Evolutionary conservation across 805 yeast genomes (phyloP), one percentile per base, ranked within the genome.

Genomic region (Isabelozyma pseudorhagii): DNA sequence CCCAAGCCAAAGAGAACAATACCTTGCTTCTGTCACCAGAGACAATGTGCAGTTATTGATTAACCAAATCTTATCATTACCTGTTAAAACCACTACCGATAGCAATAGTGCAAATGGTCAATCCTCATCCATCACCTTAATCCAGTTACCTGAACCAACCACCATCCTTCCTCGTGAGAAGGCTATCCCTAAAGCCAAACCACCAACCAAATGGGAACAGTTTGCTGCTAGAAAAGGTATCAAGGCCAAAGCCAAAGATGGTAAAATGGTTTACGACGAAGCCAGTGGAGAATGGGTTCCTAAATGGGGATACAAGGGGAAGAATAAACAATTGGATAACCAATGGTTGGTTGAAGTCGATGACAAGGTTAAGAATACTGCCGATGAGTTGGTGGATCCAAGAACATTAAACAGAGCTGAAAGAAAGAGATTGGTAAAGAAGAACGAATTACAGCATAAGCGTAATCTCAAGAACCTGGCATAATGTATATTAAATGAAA

Each of bases 341-440:
- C 97, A 94, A 70, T 94, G 99, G 99, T 78, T 90, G 63, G 97
- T 93, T 50, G 99, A 94, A 72, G 88, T 93, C 52, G 89, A 89
- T 51, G 96, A 88, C 47, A 79, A 84, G 58, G 84, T 78, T 28
- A 78, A 80, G 62, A 67, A 68, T 48, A 71, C 77, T 31, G 64
- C 63, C 14, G 67, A 74, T 42, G 96, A 87, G 59, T 74, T 89
- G 58, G 74, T 89, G 42, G 97, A 92, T 67, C 98, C 98, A 57
- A 84, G 98, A 74, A 77, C 85, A 29, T 77, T 93, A 67, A 72
- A 69, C 52, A 84, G 98, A 72, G 82, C 80, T 47, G 96, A 90
- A 62, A 85, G 97, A 72, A 88, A 87, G 82, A 81, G 76, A 61
- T 79, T 91, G 60, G 78, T 93, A 46, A 90, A 89, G 80, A 89